Evolutionary conservation across 2,329 filamentous ascomycete species (phyloP), one percentile per base, ranked within the genome.

Genomic region (Claviceps sp.): DNA sequence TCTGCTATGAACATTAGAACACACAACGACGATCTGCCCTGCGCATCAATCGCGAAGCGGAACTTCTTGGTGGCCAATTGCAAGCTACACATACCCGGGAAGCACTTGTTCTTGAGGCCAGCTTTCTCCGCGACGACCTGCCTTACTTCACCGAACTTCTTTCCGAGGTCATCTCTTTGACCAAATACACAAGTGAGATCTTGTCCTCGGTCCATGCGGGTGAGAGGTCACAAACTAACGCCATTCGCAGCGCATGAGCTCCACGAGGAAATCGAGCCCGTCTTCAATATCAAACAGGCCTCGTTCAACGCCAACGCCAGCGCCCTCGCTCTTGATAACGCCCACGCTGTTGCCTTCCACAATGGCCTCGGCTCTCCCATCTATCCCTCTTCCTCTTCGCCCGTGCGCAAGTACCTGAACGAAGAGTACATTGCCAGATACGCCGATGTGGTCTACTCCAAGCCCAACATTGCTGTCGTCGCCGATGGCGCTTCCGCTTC

Each of bases 61-160:
- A 98, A 74, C 85, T 98, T 56, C 82, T 98, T 59, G 93, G 94
- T 68, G 89, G 89, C 64, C 84, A 91, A 80, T 82, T 97, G 73
- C 79, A 75, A 62, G 78, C 91, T 59, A 88, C 87, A 71, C 89
- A 96, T 74, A 90, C 89, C 62, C 86, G 91, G 66, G 93, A 98
- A 77, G 89, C 89, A 67, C 75, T 98, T 57, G 82, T 98, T 55
- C 75, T 98, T 64, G 84, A 91, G 71, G 88, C 93, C 68, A 95
- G 86, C 75, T 98, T 98, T 79, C 82, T 98, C 60, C 84, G 89
- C 68, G 84, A 93, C 68, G 90, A 98, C 69, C 82, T 98, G 60
- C 93, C 93, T 61, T 98, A 97, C 81, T 98, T 95, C 70, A 82
- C 89, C 64, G 93, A 98, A 77, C 79, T 98, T 59, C 80, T 98